Evolutionary conservation across 2,329 filamentous ascomycete species (phyloP).

Genomic region (Cladosporium sp.): DNA sequence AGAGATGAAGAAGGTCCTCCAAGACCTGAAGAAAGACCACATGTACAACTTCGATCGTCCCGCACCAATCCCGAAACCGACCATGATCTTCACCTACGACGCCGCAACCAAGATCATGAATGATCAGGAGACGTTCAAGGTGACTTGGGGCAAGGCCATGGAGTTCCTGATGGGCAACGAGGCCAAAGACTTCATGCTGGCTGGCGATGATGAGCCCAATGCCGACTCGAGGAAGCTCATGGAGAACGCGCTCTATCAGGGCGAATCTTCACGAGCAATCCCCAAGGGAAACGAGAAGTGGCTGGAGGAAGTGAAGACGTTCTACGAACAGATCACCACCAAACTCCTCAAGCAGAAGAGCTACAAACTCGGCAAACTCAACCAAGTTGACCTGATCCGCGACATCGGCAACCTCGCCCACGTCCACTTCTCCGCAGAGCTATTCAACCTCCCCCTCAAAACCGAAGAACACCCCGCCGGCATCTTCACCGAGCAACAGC

Average conservation of each 20-base stretch:
- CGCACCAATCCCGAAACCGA: constrained; percentile 29
- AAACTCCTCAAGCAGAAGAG: constrained; percentile 42
- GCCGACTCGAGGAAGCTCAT: constrained; percentile 41
- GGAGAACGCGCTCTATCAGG: constrained; percentile 39
- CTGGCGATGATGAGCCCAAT: constrained; percentile 41
- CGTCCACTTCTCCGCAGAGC: constrained; percentile 51
- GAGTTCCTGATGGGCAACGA: constrained; percentile 42
- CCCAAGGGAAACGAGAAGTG: constrained; percentile 37
- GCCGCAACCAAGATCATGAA: constrained; percentile 41
- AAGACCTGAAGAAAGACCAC: constrained; percentile 36
- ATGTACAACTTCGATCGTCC: constrained; percentile 38
- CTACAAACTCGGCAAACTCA: constrained; percentile 42
- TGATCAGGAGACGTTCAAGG: constrained; percentile 42
- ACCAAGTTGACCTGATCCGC: constrained; percentile 46
- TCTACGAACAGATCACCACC: constrained; percentile 46
- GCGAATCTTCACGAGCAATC: constrained; percentile 22
- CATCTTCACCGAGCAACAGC: constrained; percentile 50
- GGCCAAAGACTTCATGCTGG: constrained; percentile 46
- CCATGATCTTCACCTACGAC: constrained; percentile 42
- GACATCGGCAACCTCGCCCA: constrained; percentile 52
- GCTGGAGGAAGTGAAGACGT: constrained; percentile 42
- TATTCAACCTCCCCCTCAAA: constrained; percentile 55
- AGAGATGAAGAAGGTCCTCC: constrained; percentile 43
- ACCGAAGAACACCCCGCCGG: constrained; percentile 48
- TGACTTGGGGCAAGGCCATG: constrained; percentile 45